Conservation (phyloP, 805 yeast genomes). For the Cyberlindnera bimundalis region DNA sequence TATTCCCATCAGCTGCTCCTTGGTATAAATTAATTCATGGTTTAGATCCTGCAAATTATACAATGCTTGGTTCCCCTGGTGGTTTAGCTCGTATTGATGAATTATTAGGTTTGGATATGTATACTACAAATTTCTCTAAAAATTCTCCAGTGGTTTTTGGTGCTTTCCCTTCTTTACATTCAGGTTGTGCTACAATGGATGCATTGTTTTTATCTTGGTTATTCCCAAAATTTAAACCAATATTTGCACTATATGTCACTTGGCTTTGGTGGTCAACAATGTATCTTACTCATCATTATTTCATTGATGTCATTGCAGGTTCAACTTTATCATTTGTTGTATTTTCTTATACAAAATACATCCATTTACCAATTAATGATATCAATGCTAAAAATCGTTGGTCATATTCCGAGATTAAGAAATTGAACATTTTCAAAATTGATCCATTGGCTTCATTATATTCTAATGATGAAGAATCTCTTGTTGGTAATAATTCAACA, state of each 20-base stretch:
- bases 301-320: conserved; percentile 91
- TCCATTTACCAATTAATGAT: conserved; percentile 59
- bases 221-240: conserved; percentile 65
- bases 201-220: conserved; percentile 80
- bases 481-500: conserved; percentile 2
- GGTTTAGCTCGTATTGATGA: conserved; percentile 86
- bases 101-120: conserved; percentile 74
- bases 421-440: conserved; percentile 28
- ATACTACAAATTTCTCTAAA: conserved; percentile 70
- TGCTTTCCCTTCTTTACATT: conserved; percentile 83
- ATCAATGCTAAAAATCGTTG: conserved; percentile 61
- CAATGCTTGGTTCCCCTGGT: conserved; percentile 93
- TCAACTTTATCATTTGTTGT: conserved; percentile 73
- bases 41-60: conserved; percentile 82
- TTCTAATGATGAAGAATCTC: conserved; percentile 29
- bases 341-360: conserved; percentile 66
- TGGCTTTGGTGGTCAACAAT: conserved; percentile 99
- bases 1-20: conserved; percentile 95
- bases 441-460: conserved; percentile 35
- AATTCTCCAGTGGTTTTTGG: conserved; percentile 94
- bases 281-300: conserved; percentile 96
- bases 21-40: conserved; percentile 91
- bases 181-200: conserved; percentile 93
- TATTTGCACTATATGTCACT: conserved; percentile 74
- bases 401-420: conserved; percentile 49